phyloP scores from a whole-genome alignment of 441 rosid species.

The Lepidium campestre region DNA sequence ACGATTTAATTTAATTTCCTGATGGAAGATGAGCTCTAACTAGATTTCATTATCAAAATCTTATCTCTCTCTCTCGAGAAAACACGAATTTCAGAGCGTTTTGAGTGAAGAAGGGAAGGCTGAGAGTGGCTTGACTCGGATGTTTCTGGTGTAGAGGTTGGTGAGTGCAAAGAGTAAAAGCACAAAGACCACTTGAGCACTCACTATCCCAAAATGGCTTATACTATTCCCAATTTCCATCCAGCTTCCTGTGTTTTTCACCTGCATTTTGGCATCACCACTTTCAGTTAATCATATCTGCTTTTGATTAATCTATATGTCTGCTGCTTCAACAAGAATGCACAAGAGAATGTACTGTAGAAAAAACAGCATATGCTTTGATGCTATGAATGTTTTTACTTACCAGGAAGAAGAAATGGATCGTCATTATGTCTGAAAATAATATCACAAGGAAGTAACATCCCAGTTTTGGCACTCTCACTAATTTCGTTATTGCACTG shows the following conservation, averaged over 20 bases:
- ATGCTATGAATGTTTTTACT: neutral
- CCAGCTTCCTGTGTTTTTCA: slow-evolving; percentile 92
- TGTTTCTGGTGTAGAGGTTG: slow-evolving; percentile 72
- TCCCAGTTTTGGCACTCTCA: slow-evolving; percentile 72
- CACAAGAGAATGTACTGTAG: neutral
- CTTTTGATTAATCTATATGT: neutral
- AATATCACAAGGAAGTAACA: slow-evolving; percentile 92
- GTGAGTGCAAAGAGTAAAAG: slow-evolving; percentile 81
- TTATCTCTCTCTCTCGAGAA: too few relatives aligned
- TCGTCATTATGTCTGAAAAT: slow-evolving; percentile 90
- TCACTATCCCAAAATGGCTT: slow-evolving; percentile 93
- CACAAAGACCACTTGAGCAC: slow-evolving; percentile 95
- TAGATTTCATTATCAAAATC: neutral
- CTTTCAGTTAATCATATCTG: too few relatives aligned
- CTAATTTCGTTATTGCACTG: slow-evolving; percentile 85
- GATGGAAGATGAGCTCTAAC: neutral
- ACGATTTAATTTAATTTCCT: neutral
- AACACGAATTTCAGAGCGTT: slow-evolving; percentile 48
- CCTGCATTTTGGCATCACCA: slow-evolving; percentile 39
- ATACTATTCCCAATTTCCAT: slow-evolving; percentile 97
- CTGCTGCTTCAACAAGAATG: neutral
- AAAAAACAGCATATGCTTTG: neutral
- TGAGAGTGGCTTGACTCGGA: slow-evolving; percentile 39
- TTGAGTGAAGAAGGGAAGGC: slow-evolving; percentile 41
- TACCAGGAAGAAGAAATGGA: slow-evolving; percentile 98